phyloP scores from a whole-genome alignment of 179 eudicot genomes.

The Silene coronaria region DNA sequence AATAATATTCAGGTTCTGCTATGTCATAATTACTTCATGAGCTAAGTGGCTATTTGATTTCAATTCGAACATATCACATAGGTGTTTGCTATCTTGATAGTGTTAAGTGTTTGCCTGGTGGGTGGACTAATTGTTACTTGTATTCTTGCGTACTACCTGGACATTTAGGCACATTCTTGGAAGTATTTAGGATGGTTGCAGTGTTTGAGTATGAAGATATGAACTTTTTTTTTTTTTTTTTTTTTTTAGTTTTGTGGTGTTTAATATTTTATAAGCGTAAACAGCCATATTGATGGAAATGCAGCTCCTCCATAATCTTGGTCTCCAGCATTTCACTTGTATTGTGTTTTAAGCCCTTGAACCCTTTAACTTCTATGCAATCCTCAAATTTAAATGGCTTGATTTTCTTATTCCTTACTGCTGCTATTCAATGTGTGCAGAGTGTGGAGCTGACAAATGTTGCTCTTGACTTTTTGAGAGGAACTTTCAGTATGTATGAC shows the following conservation, averaged over 20 bases:
- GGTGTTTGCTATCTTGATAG: background rate
- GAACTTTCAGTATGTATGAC: constrained; percentile 59
- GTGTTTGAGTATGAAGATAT: background rate
- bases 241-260: background rate
- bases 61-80: background rate
- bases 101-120: background rate
- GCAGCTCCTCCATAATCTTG: background rate
- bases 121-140: background rate
- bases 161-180: background rate
- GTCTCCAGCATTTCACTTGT: background rate
- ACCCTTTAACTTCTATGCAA: background rate
- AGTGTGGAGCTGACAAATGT: constrained; percentile 83
- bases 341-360: background rate
- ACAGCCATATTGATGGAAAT: background rate
- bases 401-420: constrained; percentile 3
- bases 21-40: background rate
- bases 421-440: constrained; percentile 33
- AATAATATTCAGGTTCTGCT: background rate
- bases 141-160: background rate
- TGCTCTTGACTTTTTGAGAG: constrained; percentile 71
- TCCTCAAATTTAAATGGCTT: background rate
- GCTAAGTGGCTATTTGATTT: background rate
- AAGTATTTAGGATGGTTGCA: background rate
- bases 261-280: background rate
- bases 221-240: background rate